Evolutionary conservation across 768 basidiomycete species (phyloP).

Genomic region (Gloeostereum incarnatum): DNA sequence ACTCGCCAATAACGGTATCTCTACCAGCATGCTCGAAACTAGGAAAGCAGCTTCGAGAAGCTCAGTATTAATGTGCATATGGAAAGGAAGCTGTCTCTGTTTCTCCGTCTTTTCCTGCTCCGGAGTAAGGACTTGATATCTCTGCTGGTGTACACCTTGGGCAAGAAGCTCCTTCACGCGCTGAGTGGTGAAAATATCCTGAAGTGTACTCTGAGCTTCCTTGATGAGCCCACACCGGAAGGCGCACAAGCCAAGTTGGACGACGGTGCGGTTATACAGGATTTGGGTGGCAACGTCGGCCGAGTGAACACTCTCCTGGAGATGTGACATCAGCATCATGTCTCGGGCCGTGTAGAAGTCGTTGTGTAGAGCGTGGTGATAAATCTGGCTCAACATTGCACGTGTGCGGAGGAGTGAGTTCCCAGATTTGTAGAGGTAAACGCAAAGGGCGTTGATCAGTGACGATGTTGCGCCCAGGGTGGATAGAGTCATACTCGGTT

Average conservation of each 20-base stretch:
- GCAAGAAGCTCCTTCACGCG: constrained; percentile 96
- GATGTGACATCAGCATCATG: constrained; percentile 97
- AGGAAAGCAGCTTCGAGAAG: constrained; percentile 95
- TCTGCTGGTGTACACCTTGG: constrained; percentile 90
- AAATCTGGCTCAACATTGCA: constrained; percentile 96
- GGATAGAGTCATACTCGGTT: constrained; percentile 53
- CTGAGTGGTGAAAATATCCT: constrained; percentile 94
- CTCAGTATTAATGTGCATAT: constrained; percentile 99
- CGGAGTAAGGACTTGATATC: constrained; percentile 78
- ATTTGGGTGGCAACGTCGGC: constrained; percentile 97
- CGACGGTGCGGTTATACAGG: constrained; percentile 94
- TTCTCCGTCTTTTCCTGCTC: constrained; percentile 98
- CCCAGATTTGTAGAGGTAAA: constrained; percentile 87
- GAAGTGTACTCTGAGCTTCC: constrained; percentile 86
- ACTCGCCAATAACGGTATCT: constrained; percentile 91
- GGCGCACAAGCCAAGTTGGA: constrained; percentile 94
- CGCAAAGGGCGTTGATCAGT: constrained; percentile 85
- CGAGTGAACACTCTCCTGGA: constrained; percentile 93
- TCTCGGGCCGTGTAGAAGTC: constrained; percentile 96
- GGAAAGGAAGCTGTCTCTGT: constrained; percentile 94
- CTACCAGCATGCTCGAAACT: constrained; percentile 97
- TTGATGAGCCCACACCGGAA: constrained; percentile 93
- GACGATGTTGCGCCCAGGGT: constrained; percentile 48
- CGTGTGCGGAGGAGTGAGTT: constrained; percentile 90
- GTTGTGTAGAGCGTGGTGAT: constrained; percentile 93